phyloP scores from a whole-genome alignment of 305 asterid species.

The Fraxinus dipetala region DNA sequence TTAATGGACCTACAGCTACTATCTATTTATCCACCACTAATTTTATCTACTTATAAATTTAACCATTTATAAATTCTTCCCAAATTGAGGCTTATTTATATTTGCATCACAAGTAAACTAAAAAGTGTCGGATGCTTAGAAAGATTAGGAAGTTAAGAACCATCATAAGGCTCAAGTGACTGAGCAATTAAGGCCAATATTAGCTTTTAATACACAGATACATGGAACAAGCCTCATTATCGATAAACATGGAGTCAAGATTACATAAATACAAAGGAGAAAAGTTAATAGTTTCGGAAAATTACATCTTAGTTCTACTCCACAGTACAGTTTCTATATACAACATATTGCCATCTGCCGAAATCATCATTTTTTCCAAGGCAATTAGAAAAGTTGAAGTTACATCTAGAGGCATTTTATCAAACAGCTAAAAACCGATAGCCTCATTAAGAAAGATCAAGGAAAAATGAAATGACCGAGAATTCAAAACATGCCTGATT shows the following conservation, averaged over 20 bases:
- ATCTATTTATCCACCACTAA: neutral
- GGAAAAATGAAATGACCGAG: neutral
- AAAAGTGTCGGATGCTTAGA: neutral
- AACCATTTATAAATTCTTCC: neutral
- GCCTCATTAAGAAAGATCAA: neutral
- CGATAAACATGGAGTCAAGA: neutral
- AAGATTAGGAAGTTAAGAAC: neutral
- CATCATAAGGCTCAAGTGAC: neutral
- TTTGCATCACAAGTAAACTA: neutral
- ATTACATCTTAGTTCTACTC: neutral
- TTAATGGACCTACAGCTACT: neutral
- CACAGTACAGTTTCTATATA: neutral
- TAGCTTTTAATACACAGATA: neutral
- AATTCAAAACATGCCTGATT: constrained; percentile 31
- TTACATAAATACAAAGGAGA: neutral
- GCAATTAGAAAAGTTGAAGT: neutral
- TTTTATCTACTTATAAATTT: neutral
- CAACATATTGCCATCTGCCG: neutral
- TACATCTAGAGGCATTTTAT: neutral
- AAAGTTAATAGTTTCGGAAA: neutral
- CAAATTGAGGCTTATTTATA: neutral
- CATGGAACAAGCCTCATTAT: neutral
- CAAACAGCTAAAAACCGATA: neutral
- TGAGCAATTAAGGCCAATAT: neutral
- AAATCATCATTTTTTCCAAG: neutral